These are phyloP conservation scores for Cryptosporidium sp. DNA, from an alignment of 169 alveolate genomes.

Conservation along the genomic window DNA sequence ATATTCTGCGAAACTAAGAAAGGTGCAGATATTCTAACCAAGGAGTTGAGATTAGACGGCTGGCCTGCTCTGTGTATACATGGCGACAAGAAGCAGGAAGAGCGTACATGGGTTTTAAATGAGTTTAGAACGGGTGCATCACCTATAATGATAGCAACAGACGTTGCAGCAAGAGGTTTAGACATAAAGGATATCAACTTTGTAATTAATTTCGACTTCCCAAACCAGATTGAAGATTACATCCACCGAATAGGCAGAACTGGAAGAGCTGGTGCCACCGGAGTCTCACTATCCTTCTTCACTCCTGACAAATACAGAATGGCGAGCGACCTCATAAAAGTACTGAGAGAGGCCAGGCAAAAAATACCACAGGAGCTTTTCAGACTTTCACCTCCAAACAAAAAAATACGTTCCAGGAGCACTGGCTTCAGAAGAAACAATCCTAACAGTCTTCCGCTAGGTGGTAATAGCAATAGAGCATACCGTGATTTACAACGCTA, in stretches of 20 bases:
- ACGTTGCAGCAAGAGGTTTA: conserved; percentile 99
- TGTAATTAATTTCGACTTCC: conserved; percentile 99
- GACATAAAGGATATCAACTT: conserved; percentile 96
- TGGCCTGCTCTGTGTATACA: conserved; percentile 95
- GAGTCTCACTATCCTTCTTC: conserved; percentile 93
- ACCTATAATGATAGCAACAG: conserved; percentile 99
- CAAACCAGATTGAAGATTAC: conserved; percentile 96
- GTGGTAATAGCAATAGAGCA: background rate
- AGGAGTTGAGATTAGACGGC: conserved; percentile 91
- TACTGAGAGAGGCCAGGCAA: conserved; percentile 93
- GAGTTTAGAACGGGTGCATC: conserved; percentile 94
- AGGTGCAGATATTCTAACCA: conserved; percentile 89
- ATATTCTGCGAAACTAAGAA: conserved; percentile 86
- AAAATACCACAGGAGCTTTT: conserved; percentile 90
- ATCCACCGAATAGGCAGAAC: conserved; percentile 98
- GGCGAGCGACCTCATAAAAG: conserved; percentile 93
- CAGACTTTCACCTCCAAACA: conserved; percentile 74
- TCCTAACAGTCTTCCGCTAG: conserved; percentile 30
- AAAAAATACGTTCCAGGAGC: background rate
- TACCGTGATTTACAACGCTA: background rate
- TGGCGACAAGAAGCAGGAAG: conserved; percentile 97
- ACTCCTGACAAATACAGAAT: conserved; percentile 90
- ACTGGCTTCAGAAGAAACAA: conserved; percentile 18
- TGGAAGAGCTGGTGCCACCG: conserved; percentile 96
- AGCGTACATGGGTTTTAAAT: conserved; percentile 92